Percentiles rank a stretch among this genome's conserved stretches.
Conservation (phyloP, 2,329 filamentous ascomycete genomes). For the Xylaria polymorpha region DNA sequence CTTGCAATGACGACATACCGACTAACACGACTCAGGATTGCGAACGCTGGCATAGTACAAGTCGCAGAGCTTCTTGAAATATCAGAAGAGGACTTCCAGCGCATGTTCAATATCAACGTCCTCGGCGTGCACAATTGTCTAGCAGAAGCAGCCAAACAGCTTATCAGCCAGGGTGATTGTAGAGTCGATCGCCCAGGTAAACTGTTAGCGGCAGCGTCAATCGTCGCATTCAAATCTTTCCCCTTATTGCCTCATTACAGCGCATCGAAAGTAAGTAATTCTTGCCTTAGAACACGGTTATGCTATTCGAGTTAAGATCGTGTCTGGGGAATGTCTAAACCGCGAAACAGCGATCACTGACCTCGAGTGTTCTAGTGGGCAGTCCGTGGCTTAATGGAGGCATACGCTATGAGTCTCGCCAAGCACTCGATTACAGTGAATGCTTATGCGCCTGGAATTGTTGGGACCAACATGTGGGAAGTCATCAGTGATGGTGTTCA, state of each 20-base stretch:
- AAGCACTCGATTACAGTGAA: constrained; percentile 73
- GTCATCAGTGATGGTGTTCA: constrained; percentile 71
- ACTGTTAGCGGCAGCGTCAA: constrained; percentile 63
- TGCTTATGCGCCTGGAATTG: constrained; percentile 74
- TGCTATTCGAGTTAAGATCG: not conserved
- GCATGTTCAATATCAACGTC: constrained; percentile 74
- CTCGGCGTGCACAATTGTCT: constrained; percentile 74
- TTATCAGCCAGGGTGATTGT: constrained; percentile 69
- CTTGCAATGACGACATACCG: not conserved
- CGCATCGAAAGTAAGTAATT: constrained; percentile 61
- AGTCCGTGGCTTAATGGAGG: constrained; percentile 73
- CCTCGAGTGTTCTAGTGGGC: constrained; percentile 58
- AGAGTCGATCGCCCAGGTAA: constrained; percentile 53
- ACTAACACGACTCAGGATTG: constrained; percentile 56
- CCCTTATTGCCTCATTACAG: constrained; percentile 70
- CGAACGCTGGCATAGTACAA: constrained; percentile 72
- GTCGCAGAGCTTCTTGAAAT: constrained; percentile 67
- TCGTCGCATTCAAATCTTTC: constrained; percentile 71
- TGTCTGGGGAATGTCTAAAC: not conserved
- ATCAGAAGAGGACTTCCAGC: constrained; percentile 65
- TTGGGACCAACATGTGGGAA: constrained; percentile 76
- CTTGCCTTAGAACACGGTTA: not conserved
- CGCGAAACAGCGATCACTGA: not conserved
- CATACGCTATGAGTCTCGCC: constrained; percentile 74
- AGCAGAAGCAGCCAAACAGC: constrained; percentile 69